These are phyloP conservation scores for Rhizopogon roseolus DNA, from an alignment of 768 basidiomycete genomes.

Conservation along the genomic window DNA sequence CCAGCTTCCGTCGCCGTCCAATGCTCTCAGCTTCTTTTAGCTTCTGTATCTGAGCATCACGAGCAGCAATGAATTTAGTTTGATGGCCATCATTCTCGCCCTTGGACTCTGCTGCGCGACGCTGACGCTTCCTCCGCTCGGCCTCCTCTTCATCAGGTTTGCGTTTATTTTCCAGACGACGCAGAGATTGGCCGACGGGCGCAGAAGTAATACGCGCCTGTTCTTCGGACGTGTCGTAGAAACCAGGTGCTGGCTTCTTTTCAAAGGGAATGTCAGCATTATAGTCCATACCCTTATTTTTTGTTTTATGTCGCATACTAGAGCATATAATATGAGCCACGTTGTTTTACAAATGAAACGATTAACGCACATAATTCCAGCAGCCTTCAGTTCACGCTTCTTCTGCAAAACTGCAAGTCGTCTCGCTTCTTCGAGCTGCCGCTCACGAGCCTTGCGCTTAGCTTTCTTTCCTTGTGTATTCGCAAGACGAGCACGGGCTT, in stretches of 20 bases:
- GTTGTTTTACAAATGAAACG: not conserved
- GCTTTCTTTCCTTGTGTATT: conserved; percentile 99
- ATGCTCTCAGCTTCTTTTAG: conserved; percentile 97
- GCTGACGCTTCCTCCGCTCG: conserved; percentile 86
- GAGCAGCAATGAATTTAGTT: conserved; percentile 93
- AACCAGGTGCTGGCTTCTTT: conserved; percentile 91
- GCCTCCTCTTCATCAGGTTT: conserved; percentile 92
- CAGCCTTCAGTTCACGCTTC: conserved; percentile 95
- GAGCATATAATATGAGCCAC: conserved; percentile 3
- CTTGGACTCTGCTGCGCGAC: conserved; percentile 60
- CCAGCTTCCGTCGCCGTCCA: conserved; percentile 78
- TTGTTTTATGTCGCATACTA: conserved; percentile 90
- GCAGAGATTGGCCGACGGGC: conserved; percentile 86
- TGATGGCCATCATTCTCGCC: conserved; percentile 60
- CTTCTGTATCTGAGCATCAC: conserved; percentile 97
- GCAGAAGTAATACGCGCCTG: conserved; percentile 82
- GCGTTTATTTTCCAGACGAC: conserved; percentile 93
- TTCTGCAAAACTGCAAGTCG: conserved; percentile 94
- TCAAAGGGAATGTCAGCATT: conserved; percentile 99
- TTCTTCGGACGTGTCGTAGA: conserved; percentile 96
- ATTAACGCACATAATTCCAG: conserved; percentile 83
- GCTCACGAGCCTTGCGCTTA: conserved; percentile 96
- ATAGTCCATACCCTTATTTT: conserved; percentile 99
- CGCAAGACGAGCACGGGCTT: conserved; percentile 94
- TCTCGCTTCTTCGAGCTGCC: conserved; percentile 94